Evolutionary conservation across 768 basidiomycete genomes (phyloP).

Genomic region (Lactarius evosmus): DNA sequence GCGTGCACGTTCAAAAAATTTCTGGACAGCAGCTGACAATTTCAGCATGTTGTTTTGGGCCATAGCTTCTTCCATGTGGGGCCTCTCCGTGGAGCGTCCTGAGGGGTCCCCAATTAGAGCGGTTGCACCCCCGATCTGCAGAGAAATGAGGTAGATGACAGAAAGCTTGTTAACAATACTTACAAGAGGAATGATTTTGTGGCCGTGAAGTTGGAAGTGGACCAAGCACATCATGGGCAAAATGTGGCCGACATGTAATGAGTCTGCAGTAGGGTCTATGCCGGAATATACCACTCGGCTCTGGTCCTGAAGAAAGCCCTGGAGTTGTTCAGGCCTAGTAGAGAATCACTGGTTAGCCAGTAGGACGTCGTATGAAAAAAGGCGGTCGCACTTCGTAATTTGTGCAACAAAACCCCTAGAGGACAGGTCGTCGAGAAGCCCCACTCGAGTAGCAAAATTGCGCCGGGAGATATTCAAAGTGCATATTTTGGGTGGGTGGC

Average conservation of each 20-base stretch:
- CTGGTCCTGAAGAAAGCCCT: conserved; percentile 13
- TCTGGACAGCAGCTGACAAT: conserved; percentile 62
- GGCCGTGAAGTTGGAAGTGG: conserved; percentile 86
- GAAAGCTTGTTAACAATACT: conserved; percentile 32
- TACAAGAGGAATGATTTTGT: conserved; percentile 80
- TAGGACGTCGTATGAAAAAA: background rate
- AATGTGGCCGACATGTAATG: conserved; percentile 92
- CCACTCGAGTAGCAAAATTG: background rate
- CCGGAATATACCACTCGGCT: conserved; percentile 74
- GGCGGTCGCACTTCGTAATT: conserved; percentile 23
- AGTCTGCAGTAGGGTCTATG: conserved; percentile 87
- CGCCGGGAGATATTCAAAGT: background rate
- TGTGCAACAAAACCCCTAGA: conserved; percentile 27
- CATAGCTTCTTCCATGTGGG: conserved; percentile 54
- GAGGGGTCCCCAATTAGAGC: conserved; percentile 98
- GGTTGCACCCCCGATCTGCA: conserved; percentile 91
- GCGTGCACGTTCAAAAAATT: conserved; percentile 67
- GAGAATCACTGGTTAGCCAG: background rate
- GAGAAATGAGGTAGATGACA: conserved; percentile 12
- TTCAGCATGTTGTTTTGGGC: conserved; percentile 62
- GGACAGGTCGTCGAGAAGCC: conserved; percentile 19
- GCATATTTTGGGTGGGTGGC: conserved; percentile 1
- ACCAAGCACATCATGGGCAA: conserved; percentile 82
- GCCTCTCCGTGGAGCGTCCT: conserved; percentile 79
- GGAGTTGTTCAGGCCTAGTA: conserved; percentile 26